These are phyloP conservation scores for Globisporangium okanoganense DNA, from an alignment of 352 stramenopile species.

Conservation along the genomic window DNA sequence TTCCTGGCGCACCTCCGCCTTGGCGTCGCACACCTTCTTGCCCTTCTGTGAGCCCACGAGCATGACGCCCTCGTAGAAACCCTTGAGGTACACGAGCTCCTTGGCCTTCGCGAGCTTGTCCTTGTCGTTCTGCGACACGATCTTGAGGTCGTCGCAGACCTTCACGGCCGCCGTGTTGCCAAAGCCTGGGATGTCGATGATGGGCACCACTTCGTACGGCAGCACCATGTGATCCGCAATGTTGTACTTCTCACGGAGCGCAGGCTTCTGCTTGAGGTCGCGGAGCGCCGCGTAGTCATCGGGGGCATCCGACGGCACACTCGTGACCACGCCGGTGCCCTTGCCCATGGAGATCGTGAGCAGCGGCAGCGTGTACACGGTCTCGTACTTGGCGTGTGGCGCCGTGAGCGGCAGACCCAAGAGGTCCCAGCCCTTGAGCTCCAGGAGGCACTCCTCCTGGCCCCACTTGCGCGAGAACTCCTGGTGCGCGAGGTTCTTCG, in stretches of 20 bases:
- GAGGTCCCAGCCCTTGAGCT: slow-evolving; percentile 96
- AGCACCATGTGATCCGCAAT: slow-evolving; percentile 98
- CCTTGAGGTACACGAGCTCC: slow-evolving; percentile 98
- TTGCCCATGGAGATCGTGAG: slow-evolving; percentile 99
- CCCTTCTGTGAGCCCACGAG: slow-evolving; percentile 96
- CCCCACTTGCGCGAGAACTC: slow-evolving; percentile 87
- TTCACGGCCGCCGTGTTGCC: slow-evolving; percentile 95
- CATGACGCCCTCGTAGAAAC: slow-evolving; percentile 99
- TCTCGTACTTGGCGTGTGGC: slow-evolving; percentile 96
- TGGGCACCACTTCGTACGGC: slow-evolving; percentile 98
- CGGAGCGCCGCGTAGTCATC: slow-evolving; percentile 99
- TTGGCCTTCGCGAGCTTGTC: slow-evolving; percentile 99
- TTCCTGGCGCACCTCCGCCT: slow-evolving; percentile 95
- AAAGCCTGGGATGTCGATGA: slow-evolving; percentile 99
- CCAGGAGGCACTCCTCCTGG: slow-evolving; percentile 83
- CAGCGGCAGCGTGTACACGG: slow-evolving; percentile 99
- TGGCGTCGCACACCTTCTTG: slow-evolving; percentile 97
- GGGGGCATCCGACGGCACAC: slow-evolving; percentile 97
- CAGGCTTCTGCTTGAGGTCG: slow-evolving; percentile 98
- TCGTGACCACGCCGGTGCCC: slow-evolving; percentile 99
- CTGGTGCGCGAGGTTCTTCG: slow-evolving; percentile 96
- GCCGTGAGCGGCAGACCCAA: slow-evolving; percentile 94
- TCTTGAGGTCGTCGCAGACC: slow-evolving; percentile 97
- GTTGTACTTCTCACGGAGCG: slow-evolving; percentile 97
- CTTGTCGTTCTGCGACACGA: slow-evolving; percentile 98